Conservation (phyloP, 768 basidiomycete species). For the Postia placenta region DNA sequence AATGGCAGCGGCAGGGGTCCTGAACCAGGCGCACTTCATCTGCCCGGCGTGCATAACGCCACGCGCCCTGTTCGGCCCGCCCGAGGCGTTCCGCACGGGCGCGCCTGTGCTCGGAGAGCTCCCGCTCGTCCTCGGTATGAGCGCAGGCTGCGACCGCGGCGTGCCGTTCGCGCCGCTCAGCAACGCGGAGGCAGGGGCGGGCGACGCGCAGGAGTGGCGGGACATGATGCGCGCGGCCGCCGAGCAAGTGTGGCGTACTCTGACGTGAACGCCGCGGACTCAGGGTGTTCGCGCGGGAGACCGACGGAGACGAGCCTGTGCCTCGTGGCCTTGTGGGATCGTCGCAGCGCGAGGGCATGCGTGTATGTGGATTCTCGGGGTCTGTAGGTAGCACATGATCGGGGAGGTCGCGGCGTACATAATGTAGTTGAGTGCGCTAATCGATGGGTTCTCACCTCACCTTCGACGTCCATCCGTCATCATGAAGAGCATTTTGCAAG, state of each 20-base stretch:
- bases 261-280: no score
- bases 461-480: no score
- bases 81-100: constrained; percentile 53
- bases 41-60: constrained; percentile 65
- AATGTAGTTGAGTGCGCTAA: no score
- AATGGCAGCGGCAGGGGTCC: constrained; percentile 38
- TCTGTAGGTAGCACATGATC: no score
- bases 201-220: constrained; percentile 17
- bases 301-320: no score
- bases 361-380: no score
- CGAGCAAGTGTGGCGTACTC: constrained; percentile 26
- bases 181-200: constrained; percentile 1
- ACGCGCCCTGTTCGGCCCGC: constrained; percentile 67
- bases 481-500: no score
- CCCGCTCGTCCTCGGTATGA: constrained; percentile 73
- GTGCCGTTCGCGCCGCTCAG: constrained; percentile 42
- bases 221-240: constrained; percentile 26
- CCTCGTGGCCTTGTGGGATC: no score
- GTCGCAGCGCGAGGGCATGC: no score
- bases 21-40: constrained; percentile 84
- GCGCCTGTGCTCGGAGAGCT: constrained; percentile 60
- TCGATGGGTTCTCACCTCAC: no score
- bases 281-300: no score
- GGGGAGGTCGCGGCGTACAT: no score
- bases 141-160: constrained; percentile 66